These are phyloP conservation scores for Biscogniauxia mediterranea DNA, from an alignment of 2,329 filamentous ascomycete species.

Conservation along the genomic window DNA sequence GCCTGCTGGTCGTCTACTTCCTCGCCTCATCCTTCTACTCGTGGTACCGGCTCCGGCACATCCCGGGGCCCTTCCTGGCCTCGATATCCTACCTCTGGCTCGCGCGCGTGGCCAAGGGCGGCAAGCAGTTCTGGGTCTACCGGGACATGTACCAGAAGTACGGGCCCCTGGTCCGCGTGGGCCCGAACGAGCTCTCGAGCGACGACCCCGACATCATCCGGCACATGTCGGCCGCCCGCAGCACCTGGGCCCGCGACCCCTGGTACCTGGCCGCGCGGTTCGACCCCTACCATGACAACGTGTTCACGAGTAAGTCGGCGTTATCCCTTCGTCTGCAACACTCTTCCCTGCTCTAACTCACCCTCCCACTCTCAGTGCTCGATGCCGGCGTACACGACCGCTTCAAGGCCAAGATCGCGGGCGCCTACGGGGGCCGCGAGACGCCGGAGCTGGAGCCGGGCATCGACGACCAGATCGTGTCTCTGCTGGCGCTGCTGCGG, in stretches of 20 bases:
- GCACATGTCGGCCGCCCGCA: slow-evolving; percentile 14
- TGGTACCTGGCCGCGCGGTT: slow-evolving; percentile 23
- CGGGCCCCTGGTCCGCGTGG: slow-evolving; percentile 34
- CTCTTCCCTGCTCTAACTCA: too few relatives aligned
- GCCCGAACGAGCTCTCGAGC: slow-evolving; percentile 37
- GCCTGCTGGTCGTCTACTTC: slow-evolving; percentile 9
- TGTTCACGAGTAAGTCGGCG: slow-evolving; percentile 18
- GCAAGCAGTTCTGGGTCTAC: slow-evolving; percentile 24
- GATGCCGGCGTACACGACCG: slow-evolving; percentile 18
- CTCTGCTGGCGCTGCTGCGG: slow-evolving; percentile 15
- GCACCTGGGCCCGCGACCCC: slow-evolving; percentile 10
- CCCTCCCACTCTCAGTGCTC: not conserved
- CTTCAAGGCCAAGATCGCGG: slow-evolving; percentile 16
- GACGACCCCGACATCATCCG: slow-evolving; percentile 23
- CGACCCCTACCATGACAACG: slow-evolving; percentile 15
- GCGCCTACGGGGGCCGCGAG: slow-evolving; percentile 22
- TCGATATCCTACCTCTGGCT: slow-evolving; percentile 36
- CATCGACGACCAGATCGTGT: slow-evolving; percentile 19
- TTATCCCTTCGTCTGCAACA: too few relatives aligned
- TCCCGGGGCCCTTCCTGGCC: slow-evolving; percentile 23
- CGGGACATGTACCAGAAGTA: slow-evolving; percentile 21
- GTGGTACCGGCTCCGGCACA: slow-evolving; percentile 23
- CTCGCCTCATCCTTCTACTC: slow-evolving; percentile 18
- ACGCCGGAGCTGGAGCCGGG: slow-evolving; percentile 18
- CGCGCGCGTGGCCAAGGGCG: slow-evolving; percentile 18